A percentile compares a stretch with the other conserved stretches of the same genome.
Conservation (phyloP, 441 rosid genomes). For the Syzygium syzygioides region DNA sequence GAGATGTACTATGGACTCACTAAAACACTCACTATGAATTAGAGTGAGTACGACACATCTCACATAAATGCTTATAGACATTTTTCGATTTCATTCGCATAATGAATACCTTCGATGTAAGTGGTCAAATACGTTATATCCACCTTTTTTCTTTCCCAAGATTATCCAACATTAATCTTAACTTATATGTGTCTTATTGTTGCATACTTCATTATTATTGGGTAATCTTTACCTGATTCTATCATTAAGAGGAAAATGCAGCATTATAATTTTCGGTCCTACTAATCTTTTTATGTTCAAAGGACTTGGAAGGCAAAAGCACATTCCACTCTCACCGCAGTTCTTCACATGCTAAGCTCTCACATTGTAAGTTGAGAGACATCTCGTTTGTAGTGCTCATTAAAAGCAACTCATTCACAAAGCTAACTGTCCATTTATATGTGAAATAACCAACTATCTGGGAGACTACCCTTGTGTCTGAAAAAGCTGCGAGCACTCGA, state of each 20-base stretch:
- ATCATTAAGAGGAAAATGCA: background rate
- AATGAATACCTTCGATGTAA: background rate
- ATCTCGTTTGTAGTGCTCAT: background rate
- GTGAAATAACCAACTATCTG: conserved; percentile 37
- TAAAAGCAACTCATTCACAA: background rate
- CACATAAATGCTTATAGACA: background rate
- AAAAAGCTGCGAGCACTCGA: conserved; percentile 27
- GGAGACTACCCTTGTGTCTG: conserved; percentile 45
- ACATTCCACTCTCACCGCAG: background rate
- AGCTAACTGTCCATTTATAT: conserved; percentile 20
- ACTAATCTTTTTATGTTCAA: background rate
- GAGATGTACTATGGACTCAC: background rate
- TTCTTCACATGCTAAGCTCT: too few species aligned
- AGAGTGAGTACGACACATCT: background rate
- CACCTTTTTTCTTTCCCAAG: background rate
- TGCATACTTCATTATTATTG: background rate
- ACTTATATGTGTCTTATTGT: background rate
- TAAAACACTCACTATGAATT: background rate
- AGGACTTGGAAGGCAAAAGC: background rate
- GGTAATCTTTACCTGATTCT: background rate
- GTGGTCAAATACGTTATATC: background rate
- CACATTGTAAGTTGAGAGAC: background rate
- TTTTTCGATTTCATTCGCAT: background rate
- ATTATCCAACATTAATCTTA: background rate
- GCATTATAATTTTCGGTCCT: background rate